Base-by-base conservation (phyloP, 1,284 basidiomycete genomes). In the Agaricales sp. region DNA sequence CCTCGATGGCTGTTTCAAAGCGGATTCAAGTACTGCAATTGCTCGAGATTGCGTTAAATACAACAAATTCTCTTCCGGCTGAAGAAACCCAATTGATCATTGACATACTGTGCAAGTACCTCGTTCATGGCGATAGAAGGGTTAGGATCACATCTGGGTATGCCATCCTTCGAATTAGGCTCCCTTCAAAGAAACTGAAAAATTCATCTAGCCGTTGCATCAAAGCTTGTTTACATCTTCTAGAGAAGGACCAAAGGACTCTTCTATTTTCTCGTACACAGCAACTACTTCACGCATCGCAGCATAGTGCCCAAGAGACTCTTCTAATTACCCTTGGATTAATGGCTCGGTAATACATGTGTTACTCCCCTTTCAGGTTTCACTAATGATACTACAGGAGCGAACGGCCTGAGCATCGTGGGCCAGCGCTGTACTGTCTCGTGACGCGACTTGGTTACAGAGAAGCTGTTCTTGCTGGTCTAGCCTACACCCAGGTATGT, bases 71-170 rank as follows among this genome's bases (percentile, higher is more conserved):
- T 4, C 39, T 41, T 8, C 39, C 8, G 8, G 19, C 19, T 18
- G 11, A 39, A 22, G 25, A 30, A 6, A 38, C 19, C 19, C 16
- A 37, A 19, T 26, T 37, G 16, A 43, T 52, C 3, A 61, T 68
- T 46, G 63, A 71, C 14, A 55, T 76, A 3, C 60, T 79, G 2
- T 64, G 70, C 50, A 64, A 62, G 22, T 77, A 77, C 3, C 57
- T 87, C 53, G 64, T 60, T 14, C 73, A 84, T 55, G 60, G 59
- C 37, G 73, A 83, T 52, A 71, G 86, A 50, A 70, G 68, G 39
- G 75, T 80, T 13, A 73, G 87, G 25, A 61, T 89, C 16, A 68
- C 69, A 53, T 80, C 85, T 47, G 86, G 86, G 87, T 87, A 59
- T 53, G 74, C 64, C 25, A 6, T 43, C 13, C 38, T 25, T 30